phyloP scores from a whole-genome alignment of 768 basidiomycete species.

The Ramaria rubella region DNA sequence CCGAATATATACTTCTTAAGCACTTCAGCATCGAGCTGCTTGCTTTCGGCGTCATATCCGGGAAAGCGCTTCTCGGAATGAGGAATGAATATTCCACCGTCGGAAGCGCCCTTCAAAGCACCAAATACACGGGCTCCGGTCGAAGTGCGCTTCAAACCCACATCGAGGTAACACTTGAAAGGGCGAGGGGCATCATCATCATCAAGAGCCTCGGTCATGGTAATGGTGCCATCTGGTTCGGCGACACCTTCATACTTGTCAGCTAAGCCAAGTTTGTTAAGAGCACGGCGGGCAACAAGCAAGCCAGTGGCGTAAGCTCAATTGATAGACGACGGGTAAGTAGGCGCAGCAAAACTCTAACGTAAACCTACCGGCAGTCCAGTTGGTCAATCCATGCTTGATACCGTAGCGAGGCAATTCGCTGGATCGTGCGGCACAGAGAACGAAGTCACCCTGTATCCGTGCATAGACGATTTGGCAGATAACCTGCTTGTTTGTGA shows the following conservation, averaged over 20 bases:
- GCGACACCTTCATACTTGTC: slow-evolving; percentile 96
- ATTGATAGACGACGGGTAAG: not conserved
- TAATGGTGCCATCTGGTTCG: slow-evolving; percentile 84
- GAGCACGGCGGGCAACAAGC: slow-evolving; percentile 87
- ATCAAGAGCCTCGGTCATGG: slow-evolving; percentile 77
- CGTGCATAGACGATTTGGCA: slow-evolving; percentile 96
- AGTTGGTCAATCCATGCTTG: slow-evolving; percentile 97
- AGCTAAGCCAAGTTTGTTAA: slow-evolving; percentile 91
- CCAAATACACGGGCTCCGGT: slow-evolving; percentile 97
- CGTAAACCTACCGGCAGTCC: slow-evolving; percentile 73
- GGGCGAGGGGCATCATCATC: slow-evolving; percentile 93
- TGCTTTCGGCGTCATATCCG: slow-evolving; percentile 88
- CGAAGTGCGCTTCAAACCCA: slow-evolving; percentile 95
- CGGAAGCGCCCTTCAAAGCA: slow-evolving; percentile 96
- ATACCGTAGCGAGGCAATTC: slow-evolving; percentile 97
- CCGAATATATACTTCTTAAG: slow-evolving; percentile 97
- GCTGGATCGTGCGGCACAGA: slow-evolving; percentile 79
- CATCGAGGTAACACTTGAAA: slow-evolving; percentile 99
- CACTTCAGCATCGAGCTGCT: slow-evolving; percentile 88
- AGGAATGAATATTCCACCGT: slow-evolving; percentile 96
- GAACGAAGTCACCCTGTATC: slow-evolving; percentile 92
- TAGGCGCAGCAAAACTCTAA: not conserved
- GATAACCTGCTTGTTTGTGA: slow-evolving; percentile 96
- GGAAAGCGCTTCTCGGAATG: slow-evolving; percentile 98
- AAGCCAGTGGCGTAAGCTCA: slow-evolving; percentile 96